These are phyloP conservation scores for Penicillium glabrum DNA, from an alignment of 2,329 filamentous ascomycete genomes.

Conservation along the genomic window DNA sequence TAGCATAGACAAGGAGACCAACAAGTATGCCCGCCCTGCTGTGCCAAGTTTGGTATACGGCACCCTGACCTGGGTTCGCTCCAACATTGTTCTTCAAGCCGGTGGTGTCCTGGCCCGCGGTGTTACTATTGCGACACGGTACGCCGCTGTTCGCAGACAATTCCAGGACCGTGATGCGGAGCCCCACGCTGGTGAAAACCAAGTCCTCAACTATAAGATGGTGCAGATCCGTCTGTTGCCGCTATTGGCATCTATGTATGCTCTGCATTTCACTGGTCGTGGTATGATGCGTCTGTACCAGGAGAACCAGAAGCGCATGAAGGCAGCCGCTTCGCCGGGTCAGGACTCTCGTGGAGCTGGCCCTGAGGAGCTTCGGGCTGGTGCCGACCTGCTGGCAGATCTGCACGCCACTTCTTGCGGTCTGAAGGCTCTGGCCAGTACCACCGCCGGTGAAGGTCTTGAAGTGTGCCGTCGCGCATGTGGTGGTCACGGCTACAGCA, in stretches of 20 bases:
- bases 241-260: constrained; percentile 70
- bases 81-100: constrained; percentile 71
- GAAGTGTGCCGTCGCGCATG: constrained; percentile 74
- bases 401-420: constrained; percentile 76
- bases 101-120: constrained; percentile 70
- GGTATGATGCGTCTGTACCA: constrained; percentile 74
- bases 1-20: constrained; percentile 65
- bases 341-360: constrained; percentile 58
- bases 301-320: constrained; percentile 70
- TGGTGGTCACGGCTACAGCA: constrained; percentile 74
- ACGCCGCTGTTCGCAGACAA: constrained; percentile 71
- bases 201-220: constrained; percentile 79
- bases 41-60: constrained; percentile 71
- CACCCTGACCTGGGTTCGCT: constrained; percentile 73
- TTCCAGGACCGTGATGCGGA: constrained; percentile 73
- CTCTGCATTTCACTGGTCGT: constrained; percentile 76
- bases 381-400: constrained; percentile 69
- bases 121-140: constrained; percentile 75
- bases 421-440: constrained; percentile 71
- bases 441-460: constrained; percentile 70
- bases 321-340: constrained; percentile 45
- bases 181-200: constrained; percentile 63
- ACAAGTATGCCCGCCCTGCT: constrained; percentile 66
- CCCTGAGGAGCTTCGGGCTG: constrained; percentile 66
- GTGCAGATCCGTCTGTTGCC: constrained; percentile 73